Percentiles rank a stretch among this genome's conserved stretches.
phyloP scores from a whole-genome alignment of 805 yeast species.

The Kodamaea neixiangensis region DNA sequence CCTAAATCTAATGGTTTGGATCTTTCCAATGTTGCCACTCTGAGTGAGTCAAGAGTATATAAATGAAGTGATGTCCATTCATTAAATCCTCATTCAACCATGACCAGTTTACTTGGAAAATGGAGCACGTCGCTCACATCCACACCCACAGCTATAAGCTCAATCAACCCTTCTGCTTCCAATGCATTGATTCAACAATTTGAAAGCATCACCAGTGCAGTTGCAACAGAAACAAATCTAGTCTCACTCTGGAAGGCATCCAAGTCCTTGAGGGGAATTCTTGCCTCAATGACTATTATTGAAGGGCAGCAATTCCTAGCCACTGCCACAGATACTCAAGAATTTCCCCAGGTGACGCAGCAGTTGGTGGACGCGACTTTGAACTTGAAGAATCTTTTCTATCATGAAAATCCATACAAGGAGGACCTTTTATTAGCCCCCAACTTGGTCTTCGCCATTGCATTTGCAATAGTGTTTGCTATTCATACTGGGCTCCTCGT shows the following conservation, averaged over 20 bases:
- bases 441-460: slow-evolving; percentile 16
- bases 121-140: slow-evolving; percentile 2
- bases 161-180: slow-evolving; percentile 1
- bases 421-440: slow-evolving; percentile 12
- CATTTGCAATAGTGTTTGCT: slow-evolving; percentile 12
- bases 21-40: not conserved
- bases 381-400: slow-evolving; percentile 30
- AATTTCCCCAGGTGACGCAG: slow-evolving; percentile 30
- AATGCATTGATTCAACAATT: not conserved
- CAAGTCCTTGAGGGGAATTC: slow-evolving; percentile 29
- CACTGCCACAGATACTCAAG: slow-evolving; percentile 35
- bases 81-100: not conserved
- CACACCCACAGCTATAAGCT: slow-evolving; percentile 3
- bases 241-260: not conserved
- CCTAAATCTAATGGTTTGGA: not conserved
- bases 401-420: slow-evolving; percentile 25
- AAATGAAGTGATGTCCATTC: not conserved
- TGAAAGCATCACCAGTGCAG: slow-evolving; percentile 1
- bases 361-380: slow-evolving; percentile 34
- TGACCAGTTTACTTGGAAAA: not conserved
- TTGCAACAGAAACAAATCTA: slow-evolving; percentile 2
- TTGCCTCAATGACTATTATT: slow-evolving; percentile 37
- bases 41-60: not conserved
- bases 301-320: slow-evolving; percentile 36
- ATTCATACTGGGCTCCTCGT: slow-evolving; percentile 15